Base-by-base conservation (phyloP, 1,284 basidiomycete species). In the Cutaneotrichosporon sp. region DNA sequence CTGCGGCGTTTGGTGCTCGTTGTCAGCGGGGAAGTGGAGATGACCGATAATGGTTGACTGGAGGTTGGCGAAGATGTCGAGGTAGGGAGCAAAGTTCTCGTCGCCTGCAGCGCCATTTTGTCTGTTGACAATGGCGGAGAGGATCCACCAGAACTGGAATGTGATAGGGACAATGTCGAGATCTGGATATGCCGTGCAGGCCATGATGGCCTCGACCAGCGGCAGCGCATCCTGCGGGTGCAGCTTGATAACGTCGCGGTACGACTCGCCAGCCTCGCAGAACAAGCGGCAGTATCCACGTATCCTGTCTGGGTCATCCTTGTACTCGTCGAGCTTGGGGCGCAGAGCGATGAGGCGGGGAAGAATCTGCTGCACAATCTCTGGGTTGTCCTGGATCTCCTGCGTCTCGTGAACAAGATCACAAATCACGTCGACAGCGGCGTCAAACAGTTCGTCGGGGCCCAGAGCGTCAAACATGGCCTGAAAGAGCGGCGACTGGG, bases 381-480 rank as follows among this genome's bases (percentile, higher is more conserved):
- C 76, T 83, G 93, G 88, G 69, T 93, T 94, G 45, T 98, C 94
- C 59, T 96, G 86, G 24, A 97, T 81, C 74, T 99, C 96, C 75
- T 97, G 94, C 0, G 96, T 98, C 73, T 99, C 96, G 74, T 97
- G 92, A 55, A 98, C 93, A 61, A 97, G 77, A 68, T 97, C 92
- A 74, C 90, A 94, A 49, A 97, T 80, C 38, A 90, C 85, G 61
- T 97, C 89, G 35, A 94, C 90, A 0, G 91, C 92, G 2, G 86
- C 75, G 67, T 99, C 96, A 68, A 98, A 98, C 10, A 98, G 81
- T 43, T 84, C 81, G 26, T 96, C 89, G 2, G 87, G 86, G 10
- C 80, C 80, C 19, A 98, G 80, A 3, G 92, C 88, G 55, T 88
- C 84, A 68, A 97, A 96, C 14, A 86, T 81, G 64, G 84, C 86